Base-by-base conservation (phyloP, 2,329 filamentous ascomycete species). In the Claviceps sp. region DNA sequence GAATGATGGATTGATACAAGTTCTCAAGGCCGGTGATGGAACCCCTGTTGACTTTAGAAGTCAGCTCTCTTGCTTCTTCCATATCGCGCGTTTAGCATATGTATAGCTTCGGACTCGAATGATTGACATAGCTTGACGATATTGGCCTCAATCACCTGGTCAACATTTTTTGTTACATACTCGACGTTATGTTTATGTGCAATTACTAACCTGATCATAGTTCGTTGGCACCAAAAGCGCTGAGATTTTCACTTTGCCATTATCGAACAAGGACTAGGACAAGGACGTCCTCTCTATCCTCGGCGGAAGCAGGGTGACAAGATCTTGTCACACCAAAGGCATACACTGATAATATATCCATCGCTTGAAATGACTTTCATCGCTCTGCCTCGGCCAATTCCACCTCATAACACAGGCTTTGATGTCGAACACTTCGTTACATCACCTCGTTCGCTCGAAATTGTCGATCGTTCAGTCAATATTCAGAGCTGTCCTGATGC, bases 311-410 rank as follows among this genome's bases (percentile, higher is more conserved):
- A 40, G 16, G 13, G 40, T 2, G 34, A 46, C 14, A 51, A 38
- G 7, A 38, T 47, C 22, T 38, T 24, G 24, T 18, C 37, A 24
- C 16, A 47, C 45, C 37, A 30, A 37, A 38, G 2, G 20, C 20
- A 43, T 22, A 48, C 30, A 48, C 22, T 18, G 16, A 16, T 45
- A 22, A 37, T 14, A 45, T n/a, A 22, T 13, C 13, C 30, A 4
- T 38, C 24, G 34, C 43, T 50, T 50, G 47, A 40, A 50, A 80
- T 81, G 77, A 72, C 77, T 54, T 78, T 77, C 51, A 72, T 81
- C 62, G 73, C 77, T 48, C 64, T 81, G 43, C 67, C 73, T 37
- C 67, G 73, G 61, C 72, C 72, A 51, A 67, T 75, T 51, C 65
- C 69, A 54, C 65, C 71, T 52, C 73, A 74, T 61, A 67, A 67